phyloP scores from a whole-genome alignment of 1,284 basidiomycete species.

The Sporisorium scitamineum region DNA sequence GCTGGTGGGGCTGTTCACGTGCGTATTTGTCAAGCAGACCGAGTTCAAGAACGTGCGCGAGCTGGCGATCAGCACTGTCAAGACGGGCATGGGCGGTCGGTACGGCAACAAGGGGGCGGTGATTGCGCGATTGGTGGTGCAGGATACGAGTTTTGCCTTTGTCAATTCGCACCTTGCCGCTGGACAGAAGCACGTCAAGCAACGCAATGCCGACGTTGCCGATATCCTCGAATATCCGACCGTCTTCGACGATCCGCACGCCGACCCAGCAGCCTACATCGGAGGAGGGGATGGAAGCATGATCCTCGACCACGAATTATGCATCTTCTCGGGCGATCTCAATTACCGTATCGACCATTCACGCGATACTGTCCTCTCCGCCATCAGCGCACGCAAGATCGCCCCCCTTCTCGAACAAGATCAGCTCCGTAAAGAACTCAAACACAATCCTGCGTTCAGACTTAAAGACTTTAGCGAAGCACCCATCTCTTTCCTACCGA shows the following conservation, averaged over 20 bases:
- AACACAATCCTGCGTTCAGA: conserved; percentile 84
- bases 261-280: conserved; percentile 75
- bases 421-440: conserved; percentile 89
- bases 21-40: conserved; percentile 81
- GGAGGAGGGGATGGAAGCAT: conserved; percentile 94
- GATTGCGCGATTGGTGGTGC: conserved; percentile 86
- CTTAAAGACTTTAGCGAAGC: conserved; percentile 86
- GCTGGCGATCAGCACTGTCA: conserved; percentile 81
- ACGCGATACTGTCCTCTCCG: conserved; percentile 81
- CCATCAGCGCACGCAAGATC: conserved; percentile 78
- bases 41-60: conserved; percentile 75
- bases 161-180: conserved; percentile 97
- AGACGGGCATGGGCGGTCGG: conserved; percentile 88
- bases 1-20: conserved; percentile 89
- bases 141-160: conserved; percentile 83
- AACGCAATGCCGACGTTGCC: conserved; percentile 86
- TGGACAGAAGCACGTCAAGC: conserved; percentile 83
- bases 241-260: conserved; percentile 37
- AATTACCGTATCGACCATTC: conserved; percentile 88
- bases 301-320: conserved; percentile 92
- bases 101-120: conserved; percentile 99
- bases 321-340: conserved; percentile 80
- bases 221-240: conserved; percentile 70
- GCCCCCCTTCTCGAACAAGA: conserved; percentile 80
- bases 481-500: conserved; percentile 73